phyloP scores from a whole-genome alignment of 2,329 filamentous ascomycete species.

The Scortechinia acanthostroma region DNA sequence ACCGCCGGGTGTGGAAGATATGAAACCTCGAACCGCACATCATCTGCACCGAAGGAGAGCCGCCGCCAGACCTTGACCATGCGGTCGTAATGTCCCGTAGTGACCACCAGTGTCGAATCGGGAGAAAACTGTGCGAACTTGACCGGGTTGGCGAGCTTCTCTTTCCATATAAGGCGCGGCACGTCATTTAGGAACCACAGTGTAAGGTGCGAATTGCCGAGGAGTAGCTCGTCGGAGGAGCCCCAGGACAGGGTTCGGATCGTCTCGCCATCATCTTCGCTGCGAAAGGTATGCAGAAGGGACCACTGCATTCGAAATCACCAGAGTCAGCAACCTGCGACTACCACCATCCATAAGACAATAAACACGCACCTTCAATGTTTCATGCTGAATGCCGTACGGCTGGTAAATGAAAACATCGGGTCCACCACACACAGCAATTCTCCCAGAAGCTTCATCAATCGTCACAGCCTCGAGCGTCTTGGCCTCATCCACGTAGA shows the following conservation, averaged over 20 bases:
- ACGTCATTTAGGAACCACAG: constrained; percentile 51
- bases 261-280: constrained; percentile 31
- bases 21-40: constrained; percentile 80
- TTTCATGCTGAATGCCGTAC: constrained; percentile 36
- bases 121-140: constrained; percentile 76
- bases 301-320: background rate
- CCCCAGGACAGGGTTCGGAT: constrained; percentile 71
- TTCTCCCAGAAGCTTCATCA: constrained; percentile 76
- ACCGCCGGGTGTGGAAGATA: constrained; percentile 79
- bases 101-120: constrained; percentile 81
- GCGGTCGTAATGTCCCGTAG: constrained; percentile 69
- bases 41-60: constrained; percentile 73
- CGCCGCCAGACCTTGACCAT: constrained; percentile 90
- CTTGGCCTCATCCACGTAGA: constrained; percentile 73
- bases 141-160: constrained; percentile 63
- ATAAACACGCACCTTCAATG: constrained; percentile 2
- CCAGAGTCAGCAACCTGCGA: background rate
- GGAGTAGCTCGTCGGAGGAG: constrained; percentile 73
- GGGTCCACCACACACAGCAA: constrained; percentile 65
- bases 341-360: background rate
- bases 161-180: constrained; percentile 61
- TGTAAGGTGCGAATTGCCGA: constrained; percentile 64
- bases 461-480: constrained; percentile 70
- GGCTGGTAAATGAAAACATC: constrained; percentile 74
- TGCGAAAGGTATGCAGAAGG: background rate